Evolutionary conservation across 2,329 filamentous ascomycete species (phyloP), one percentile per base, ranked within the genome.

Genomic region (Diplocarpon mali): DNA sequence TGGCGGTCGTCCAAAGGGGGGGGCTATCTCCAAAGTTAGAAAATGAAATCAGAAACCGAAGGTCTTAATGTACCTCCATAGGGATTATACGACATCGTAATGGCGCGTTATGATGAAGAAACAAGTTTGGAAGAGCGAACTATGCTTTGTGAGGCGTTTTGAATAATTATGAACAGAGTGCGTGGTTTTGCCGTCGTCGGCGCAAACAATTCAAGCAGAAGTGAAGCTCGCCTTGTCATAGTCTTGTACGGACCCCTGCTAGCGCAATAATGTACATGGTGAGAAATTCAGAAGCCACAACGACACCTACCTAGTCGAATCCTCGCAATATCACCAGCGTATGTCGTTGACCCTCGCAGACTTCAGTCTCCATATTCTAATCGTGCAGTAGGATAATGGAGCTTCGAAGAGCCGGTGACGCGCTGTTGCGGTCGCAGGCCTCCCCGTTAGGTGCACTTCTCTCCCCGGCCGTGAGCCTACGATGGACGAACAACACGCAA

Each of bases 1-100:
- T 42, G 85, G 84, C 59, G 84, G 82, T 47, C 77, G 74, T 58
- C 82, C 84, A 69, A 88, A 94, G 36, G 59, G 60, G 46, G 60
- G 53, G 47, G 60, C 60, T 61, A 35, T 30, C 34, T n/a, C 30
- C 17, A 47, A 31, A 32, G 43, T 53, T 46, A 56, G 49, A 38
- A 47, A 38, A 9, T 35, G 7, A 16, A 35, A 12, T 16, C 30
- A 36, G 38, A 20, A 36, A 43, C 7, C 38, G 12, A 36, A 38
- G 28, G 17, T 32, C 32, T 43, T 6, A 16, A 43, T 16, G 3
- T 10, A 59, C 61, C 56, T 59, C 60, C 60, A 51, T 62, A 62
- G 17, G 57, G 56, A 53, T 63, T 63, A 45, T 61, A 63, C 31
- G 61, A 53, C 61, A 63, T 63, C 28, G 24, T 52, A 40, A 39